Base-by-base conservation (phyloP, 352 stramenopile genomes). In the Globisporangium yorkense region DNA sequence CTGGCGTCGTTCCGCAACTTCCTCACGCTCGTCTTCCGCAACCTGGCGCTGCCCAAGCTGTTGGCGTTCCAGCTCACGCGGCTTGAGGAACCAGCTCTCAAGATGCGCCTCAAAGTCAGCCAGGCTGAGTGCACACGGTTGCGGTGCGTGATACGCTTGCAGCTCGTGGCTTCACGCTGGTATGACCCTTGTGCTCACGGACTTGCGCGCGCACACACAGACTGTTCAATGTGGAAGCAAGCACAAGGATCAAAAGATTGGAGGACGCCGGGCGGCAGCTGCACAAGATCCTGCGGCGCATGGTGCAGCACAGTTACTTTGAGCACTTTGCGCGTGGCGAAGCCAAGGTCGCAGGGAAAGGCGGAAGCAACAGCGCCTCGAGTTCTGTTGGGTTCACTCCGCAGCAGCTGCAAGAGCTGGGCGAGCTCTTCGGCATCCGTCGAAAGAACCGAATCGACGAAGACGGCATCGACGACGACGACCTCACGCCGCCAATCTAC, bases 1-100 rank as follows among this genome's bases (percentile, higher is more conserved):
- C 67, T 89, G 35, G 77, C 78, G 46, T 88, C 80, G 20, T 80
- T 93, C 44, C 80, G 84, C 35, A 93, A 93, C 56, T 91, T 93
- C 40, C 31, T 93, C 48, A 77, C 75, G 59, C 63, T 88, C n/a
- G 76, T 93, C 16, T 93, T 93, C 33, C 69, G 75, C 7, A 88
- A 74, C 51, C 58, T 93, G 16, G 72, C 84, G 12, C 69, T 93
- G 21, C 84, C 84, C 0, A 93, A 89, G 63, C 70, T 93, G 24
- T 57, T 93, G 21, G 81, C 84, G 10, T 83, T 91, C 51, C 84
- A 93, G 43, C 69, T 91, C 21, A 76, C 73, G 40, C 67, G 76
- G 21, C 61, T 91, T 8, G 74, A 90, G 46, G 80, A 93, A 62
- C 81, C 84, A 15, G 75, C 76, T 29, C 66, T 91, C 18, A 77